These are phyloP conservation scores for Plasmodium sp. DNA, from an alignment of 169 alveolate species.

Conservation along the genomic window DNA sequence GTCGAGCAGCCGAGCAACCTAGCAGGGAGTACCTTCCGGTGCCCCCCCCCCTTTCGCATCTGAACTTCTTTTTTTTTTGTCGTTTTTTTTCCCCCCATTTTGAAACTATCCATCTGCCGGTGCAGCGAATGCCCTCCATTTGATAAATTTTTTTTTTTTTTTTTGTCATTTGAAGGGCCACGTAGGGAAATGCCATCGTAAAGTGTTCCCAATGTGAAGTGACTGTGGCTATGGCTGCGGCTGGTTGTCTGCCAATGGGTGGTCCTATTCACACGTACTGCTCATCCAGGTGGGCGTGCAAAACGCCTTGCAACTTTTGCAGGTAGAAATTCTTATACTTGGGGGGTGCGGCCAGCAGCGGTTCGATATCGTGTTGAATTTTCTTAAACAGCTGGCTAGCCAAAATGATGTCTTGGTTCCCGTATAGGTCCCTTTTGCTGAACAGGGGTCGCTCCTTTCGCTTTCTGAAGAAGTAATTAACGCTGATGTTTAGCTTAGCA, in stretches of 20 bases:
- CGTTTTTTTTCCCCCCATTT: neutral
- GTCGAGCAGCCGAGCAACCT: neutral
- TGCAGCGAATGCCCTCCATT: neutral
- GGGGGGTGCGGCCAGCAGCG: constrained; percentile 4
- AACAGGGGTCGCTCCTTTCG: constrained; percentile 34
- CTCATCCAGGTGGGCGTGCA: constrained; percentile 35
- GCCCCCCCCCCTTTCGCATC: neutral
- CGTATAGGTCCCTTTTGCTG: constrained; percentile 63
- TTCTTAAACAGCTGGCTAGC: constrained; percentile 64
- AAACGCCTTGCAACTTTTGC: constrained; percentile 61
- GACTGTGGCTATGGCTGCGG: neutral
- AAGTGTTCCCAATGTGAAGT: neutral
- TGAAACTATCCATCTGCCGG: neutral
- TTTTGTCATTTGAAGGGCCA: neutral
- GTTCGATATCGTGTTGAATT: constrained; percentile 64
- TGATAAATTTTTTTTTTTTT: neutral
- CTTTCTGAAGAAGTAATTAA: constrained; percentile 70
- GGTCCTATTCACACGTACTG: neutral
- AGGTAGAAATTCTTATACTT: constrained; percentile 70
- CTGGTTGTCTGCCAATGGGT: neutral
- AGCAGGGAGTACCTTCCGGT: neutral
- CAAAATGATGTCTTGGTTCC: constrained; percentile 61
- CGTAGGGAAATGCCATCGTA: neutral
- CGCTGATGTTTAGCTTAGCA: constrained; percentile 56
- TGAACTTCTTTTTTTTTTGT: constrained; percentile 2